Percentiles rank a stretch among this genome's conserved stretches.
These are phyloP conservation scores for Citrus unshiu DNA, from an alignment of 345 rosid genomes.

Conservation along the genomic window DNA sequence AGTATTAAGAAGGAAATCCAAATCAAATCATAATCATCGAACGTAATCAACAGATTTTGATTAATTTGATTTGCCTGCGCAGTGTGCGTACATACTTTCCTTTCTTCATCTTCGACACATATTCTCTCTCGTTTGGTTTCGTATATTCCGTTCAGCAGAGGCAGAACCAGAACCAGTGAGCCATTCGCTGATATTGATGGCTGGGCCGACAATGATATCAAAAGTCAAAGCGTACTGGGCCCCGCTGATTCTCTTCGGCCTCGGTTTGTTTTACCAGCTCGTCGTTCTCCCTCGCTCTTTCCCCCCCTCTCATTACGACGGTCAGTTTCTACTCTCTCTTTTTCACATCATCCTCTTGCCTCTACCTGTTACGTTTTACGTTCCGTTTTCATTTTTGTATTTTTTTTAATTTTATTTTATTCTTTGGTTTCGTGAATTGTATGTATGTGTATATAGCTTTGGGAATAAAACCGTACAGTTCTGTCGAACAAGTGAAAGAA, in stretches of 20 bases:
- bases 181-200: conserved; percentile 27
- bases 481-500: conserved; percentile 59
- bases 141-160: background rate
- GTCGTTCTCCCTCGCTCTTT: conserved; percentile 69
- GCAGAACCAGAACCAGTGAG: background rate
- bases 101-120: no score
- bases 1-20: no score
- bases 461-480: conserved; percentile 50
- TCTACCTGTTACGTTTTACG: background rate
- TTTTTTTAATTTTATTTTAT: background rate
- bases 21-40: no score
- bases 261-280: conserved; percentile 71
- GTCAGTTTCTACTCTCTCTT: conserved; percentile 27
- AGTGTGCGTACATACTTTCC: no score
- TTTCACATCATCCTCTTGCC: background rate
- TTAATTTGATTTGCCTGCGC: no score
- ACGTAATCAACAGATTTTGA: no score
- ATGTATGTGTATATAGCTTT: conserved; percentile 31
- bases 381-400: background rate
- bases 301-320: conserved; percentile 81
- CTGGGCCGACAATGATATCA: conserved; percentile 28
- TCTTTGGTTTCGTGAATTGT: conserved; percentile 5
- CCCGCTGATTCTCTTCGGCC: conserved; percentile 57
- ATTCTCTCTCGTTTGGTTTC: no score
- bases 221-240: conserved; percentile 52